Conservation (phyloP, 768 basidiomycete genomes). For the Kwoniella dendrophila region DNA sequence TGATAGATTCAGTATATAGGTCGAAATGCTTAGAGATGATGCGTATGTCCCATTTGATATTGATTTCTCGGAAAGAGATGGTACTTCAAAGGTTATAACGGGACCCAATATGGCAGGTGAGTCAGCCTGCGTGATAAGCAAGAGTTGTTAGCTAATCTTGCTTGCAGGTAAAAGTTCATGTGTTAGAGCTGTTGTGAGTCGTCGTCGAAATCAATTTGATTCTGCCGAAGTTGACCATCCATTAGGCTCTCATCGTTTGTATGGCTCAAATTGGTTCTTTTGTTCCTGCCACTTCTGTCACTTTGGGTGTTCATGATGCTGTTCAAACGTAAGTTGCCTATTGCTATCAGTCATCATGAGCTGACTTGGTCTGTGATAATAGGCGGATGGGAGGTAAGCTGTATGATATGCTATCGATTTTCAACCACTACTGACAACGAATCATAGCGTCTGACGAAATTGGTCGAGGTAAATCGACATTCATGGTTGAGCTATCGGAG, state of each 20-base stretch:
- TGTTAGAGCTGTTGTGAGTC: conserved; percentile 60
- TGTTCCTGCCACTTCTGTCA: conserved; percentile 77
- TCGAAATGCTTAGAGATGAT: conserved; percentile 73
- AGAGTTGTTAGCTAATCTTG: background rate
- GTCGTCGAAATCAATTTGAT: conserved; percentile 67
- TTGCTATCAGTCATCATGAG: background rate
- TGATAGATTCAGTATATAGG: too few relatives aligned
- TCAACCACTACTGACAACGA: conserved; percentile 40
- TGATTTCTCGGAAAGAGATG: conserved; percentile 62
- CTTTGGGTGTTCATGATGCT: conserved; percentile 76
- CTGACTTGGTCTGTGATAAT: conserved; percentile 7
- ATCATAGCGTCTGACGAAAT: conserved; percentile 77
- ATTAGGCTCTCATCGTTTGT: conserved; percentile 44
- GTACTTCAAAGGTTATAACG: conserved; percentile 55
- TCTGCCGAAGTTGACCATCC: conserved; percentile 50
- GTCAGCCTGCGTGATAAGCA: conserved; percentile 2
- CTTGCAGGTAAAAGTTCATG: conserved; percentile 73
- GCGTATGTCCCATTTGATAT: conserved; percentile 87
- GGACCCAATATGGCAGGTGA: conserved; percentile 60
- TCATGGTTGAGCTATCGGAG: conserved; percentile 96
- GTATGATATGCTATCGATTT: background rate
- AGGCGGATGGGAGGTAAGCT: conserved; percentile 77
- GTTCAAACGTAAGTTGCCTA: conserved; percentile 64
- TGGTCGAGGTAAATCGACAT: conserved; percentile 79
- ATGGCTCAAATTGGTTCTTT: conserved; percentile 88